Conservation (phyloP, 257 asterid genomes). For the Solanum chilense region DNA sequence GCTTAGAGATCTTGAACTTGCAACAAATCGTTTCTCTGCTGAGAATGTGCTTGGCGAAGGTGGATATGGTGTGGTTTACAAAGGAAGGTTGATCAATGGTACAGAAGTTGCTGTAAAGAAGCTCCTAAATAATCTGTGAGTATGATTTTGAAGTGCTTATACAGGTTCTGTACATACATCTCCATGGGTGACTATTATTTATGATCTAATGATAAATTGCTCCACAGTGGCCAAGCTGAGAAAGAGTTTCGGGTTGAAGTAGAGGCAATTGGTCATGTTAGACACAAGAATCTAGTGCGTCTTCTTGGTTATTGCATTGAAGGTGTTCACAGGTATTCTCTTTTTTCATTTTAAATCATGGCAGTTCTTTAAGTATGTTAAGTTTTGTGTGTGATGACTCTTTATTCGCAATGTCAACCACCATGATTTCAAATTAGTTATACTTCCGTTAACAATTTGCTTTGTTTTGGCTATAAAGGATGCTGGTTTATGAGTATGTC, state of each 20-base stretch:
- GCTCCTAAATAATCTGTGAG: constrained; percentile 92
- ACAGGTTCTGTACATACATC: background rate
- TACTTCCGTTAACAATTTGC: background rate
- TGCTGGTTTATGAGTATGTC: constrained; percentile 93
- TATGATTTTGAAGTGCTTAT: constrained; percentile 5
- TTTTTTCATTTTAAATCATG: background rate
- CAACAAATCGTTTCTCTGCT: constrained; percentile 64
- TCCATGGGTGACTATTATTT: background rate
- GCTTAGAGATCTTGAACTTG: constrained; percentile 82
- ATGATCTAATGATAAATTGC: constrained; percentile 4
- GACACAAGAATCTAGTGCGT: constrained; percentile 91
- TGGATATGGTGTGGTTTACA: constrained; percentile 89
- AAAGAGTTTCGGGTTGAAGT: constrained; percentile 92
- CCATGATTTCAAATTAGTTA: background rate
- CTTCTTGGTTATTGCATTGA: constrained; percentile 97
- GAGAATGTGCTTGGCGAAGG: constrained; percentile 88
- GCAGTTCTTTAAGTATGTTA: background rate
- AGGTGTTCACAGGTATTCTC: constrained; percentile 81
- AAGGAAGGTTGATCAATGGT: constrained; percentile 77
- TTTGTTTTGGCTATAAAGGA: constrained; percentile 28
- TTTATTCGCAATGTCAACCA: background rate
- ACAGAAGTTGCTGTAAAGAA: constrained; percentile 90
- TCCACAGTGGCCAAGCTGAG: constrained; percentile 92
- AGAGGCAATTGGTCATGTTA: constrained; percentile 95
- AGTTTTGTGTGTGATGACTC: background rate